Percentiles rank a stretch among this genome's conserved stretches.
phyloP scores from a whole-genome alignment of 73 alveolate genomes.

The Paramecium caudatum region DNA sequence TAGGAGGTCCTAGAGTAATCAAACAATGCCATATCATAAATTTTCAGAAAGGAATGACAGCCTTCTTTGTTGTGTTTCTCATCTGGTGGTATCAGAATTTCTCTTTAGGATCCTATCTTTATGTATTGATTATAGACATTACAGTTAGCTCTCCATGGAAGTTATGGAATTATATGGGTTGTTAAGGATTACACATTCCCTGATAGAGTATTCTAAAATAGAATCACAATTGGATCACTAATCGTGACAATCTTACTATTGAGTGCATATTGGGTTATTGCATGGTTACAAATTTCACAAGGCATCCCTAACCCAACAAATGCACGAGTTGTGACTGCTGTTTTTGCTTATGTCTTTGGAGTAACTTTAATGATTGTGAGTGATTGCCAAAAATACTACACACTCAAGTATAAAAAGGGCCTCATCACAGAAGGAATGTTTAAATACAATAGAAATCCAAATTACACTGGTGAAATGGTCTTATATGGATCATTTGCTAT shows the following conservation, averaged over 20 bases:
- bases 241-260: slow-evolving; percentile 68
- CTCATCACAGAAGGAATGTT: slow-evolving; percentile 92
- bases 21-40: slow-evolving; percentile 80
- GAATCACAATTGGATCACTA: slow-evolving; percentile 76
- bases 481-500: slow-evolving; percentile 89
- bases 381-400: slow-evolving; percentile 59
- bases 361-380: slow-evolving; percentile 45
- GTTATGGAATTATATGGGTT: slow-evolving; percentile 97
- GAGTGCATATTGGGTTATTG: slow-evolving; percentile 81
- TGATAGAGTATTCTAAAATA: slow-evolving; percentile 86
- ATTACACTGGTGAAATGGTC: slow-evolving; percentile 95
- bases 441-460: slow-evolving; percentile 92
- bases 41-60: slow-evolving; percentile 82
- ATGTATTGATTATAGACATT: neutral
- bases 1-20: slow-evolving; percentile 83
- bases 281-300: slow-evolving; percentile 77
- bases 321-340: slow-evolving; percentile 73
- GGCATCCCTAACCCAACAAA: slow-evolving; percentile 77
- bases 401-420: slow-evolving; percentile 46
- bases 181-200: slow-evolving; percentile 95
- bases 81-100: slow-evolving; percentile 93
- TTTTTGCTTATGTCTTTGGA: slow-evolving; percentile 77
- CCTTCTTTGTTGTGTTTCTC: slow-evolving; percentile 76
- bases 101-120: slow-evolving; percentile 94
- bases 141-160: slow-evolving; percentile 94